phyloP scores from a whole-genome alignment of 768 basidiomycete genomes.

The Tulasnella sp. region DNA sequence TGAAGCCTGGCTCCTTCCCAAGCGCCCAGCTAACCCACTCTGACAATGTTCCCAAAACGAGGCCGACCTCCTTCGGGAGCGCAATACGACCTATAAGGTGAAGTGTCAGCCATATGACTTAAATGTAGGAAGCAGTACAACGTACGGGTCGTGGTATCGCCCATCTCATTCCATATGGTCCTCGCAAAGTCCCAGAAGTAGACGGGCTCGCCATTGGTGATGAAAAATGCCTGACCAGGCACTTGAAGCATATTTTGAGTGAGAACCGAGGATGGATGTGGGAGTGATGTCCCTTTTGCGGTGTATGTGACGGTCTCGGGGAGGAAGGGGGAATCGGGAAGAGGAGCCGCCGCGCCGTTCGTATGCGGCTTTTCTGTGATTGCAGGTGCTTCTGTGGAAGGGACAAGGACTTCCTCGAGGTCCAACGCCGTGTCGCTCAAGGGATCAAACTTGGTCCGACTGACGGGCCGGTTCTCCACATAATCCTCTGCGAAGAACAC shows the following conservation, averaged over 20 bases:
- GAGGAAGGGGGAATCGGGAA: constrained; percentile 11
- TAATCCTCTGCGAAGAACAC: constrained; percentile 42
- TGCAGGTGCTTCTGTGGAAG: constrained; percentile 33
- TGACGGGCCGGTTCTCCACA: constrained; percentile 39
- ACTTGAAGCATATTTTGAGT: constrained; percentile 42
- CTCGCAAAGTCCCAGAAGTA: constrained; percentile 95
- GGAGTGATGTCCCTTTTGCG: constrained; percentile 14
- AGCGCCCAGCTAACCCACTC: constrained; percentile 65
- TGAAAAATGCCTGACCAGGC: constrained; percentile 90
- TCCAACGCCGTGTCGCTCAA: constrained; percentile 51
- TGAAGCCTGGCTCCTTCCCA: constrained; percentile 78
- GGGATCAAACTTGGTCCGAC: constrained; percentile 75
- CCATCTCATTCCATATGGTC: constrained; percentile 61
- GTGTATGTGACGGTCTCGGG: constrained; percentile 27
- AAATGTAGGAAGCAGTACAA: constrained; percentile 33
- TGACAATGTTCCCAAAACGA: constrained; percentile 56
- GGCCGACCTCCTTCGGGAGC: constrained; percentile 54
- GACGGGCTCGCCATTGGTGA: constrained; percentile 92
- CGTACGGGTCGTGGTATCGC: constrained; percentile 21
- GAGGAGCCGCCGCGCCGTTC: constrained; percentile 8
- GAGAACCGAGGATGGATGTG: constrained; percentile 14
- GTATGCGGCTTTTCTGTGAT: neutral
- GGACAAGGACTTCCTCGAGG: constrained; percentile 35
- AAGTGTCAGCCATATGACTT: neutral
- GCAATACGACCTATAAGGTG: constrained; percentile 28